phyloP scores from a whole-genome alignment of 192 early-diverging fungal species.

The Obelidium mucronatum region DNA sequence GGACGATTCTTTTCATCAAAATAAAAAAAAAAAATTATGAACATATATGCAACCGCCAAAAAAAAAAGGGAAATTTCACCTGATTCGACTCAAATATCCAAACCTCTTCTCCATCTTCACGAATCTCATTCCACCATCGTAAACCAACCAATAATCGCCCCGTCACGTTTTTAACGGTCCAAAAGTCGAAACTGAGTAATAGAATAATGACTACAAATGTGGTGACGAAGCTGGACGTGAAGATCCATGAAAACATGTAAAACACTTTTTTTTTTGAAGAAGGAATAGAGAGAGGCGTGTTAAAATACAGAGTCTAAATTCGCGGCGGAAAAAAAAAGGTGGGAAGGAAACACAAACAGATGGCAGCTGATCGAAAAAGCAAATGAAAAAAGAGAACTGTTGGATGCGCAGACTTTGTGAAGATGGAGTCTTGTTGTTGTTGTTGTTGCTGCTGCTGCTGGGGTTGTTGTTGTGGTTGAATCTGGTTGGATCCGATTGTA shows the following conservation, averaged over 20 bases:
- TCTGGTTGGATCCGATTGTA: neutral
- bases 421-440: conserved; percentile 26
- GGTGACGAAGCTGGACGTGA: conserved; percentile 86
- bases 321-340: neutral
- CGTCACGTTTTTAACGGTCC: conserved; percentile 99
- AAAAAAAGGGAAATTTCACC: conserved; percentile 51
- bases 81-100: conserved; percentile 97
- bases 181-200: conserved; percentile 95
- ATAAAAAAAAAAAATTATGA: conserved; percentile 27
- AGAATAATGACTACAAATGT: conserved; percentile 92
- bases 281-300: neutral
- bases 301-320: neutral
- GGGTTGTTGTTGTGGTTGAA: neutral
- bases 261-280: conserved; percentile 44
- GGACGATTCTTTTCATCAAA: conserved; percentile 60
- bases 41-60: too few relatives aligned
- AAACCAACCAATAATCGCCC: conserved; percentile 95
- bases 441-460: neutral
- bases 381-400: conserved; percentile 90
- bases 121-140: conserved; percentile 99
- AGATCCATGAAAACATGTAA: conserved; percentile 86
- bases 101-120: conserved; percentile 91
- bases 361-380: conserved; percentile 82
- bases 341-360: conserved; percentile 42
- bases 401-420: conserved; percentile 67